Conservation (phyloP, 2,329 filamentous ascomycete genomes). For the Zelopaecilomyces penicillatus region DNA sequence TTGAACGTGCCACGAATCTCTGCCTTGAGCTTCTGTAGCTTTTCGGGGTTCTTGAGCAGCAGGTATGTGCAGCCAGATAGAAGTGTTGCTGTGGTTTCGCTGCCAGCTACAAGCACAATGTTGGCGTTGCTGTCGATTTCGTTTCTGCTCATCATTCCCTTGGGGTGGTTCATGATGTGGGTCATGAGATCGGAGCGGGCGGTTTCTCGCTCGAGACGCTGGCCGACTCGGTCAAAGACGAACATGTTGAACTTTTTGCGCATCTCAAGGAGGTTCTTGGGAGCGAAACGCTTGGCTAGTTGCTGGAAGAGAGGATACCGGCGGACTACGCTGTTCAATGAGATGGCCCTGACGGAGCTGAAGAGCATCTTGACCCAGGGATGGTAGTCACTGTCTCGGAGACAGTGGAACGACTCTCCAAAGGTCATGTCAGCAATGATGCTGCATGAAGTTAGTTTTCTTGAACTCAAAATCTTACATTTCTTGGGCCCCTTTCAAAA, state of each 20-base stretch:
- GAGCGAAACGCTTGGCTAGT: neutral
- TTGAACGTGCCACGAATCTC: constrained; percentile 18
- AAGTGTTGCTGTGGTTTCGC: constrained; percentile 22
- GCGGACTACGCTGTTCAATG: constrained; percentile 6
- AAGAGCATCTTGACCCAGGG: constrained; percentile 12
- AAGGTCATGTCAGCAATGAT: constrained; percentile 21
- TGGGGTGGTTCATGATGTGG: neutral
- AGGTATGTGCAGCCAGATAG: constrained; percentile 18
- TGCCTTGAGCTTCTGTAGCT: constrained; percentile 21
- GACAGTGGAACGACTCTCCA: constrained; percentile 18
- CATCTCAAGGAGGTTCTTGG: neutral
- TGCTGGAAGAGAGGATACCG: neutral
- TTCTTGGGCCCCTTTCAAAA: no score
- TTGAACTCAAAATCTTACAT: neutral
- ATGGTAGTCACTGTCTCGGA: constrained; percentile 16
- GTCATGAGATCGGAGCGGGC: neutral
- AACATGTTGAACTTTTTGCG: neutral
- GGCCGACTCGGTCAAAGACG: neutral
- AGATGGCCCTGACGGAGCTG: constrained; percentile 6
- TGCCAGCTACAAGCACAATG: constrained; percentile 18
- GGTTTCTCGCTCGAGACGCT: neutral
- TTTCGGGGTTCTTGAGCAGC: constrained; percentile 20
- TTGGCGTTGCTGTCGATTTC: constrained; percentile 12
- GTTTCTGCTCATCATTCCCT: constrained; percentile 2
- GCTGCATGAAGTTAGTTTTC: neutral